phyloP scores from a whole-genome alignment of 441 rosid species.

The Iberis amara region DNA sequence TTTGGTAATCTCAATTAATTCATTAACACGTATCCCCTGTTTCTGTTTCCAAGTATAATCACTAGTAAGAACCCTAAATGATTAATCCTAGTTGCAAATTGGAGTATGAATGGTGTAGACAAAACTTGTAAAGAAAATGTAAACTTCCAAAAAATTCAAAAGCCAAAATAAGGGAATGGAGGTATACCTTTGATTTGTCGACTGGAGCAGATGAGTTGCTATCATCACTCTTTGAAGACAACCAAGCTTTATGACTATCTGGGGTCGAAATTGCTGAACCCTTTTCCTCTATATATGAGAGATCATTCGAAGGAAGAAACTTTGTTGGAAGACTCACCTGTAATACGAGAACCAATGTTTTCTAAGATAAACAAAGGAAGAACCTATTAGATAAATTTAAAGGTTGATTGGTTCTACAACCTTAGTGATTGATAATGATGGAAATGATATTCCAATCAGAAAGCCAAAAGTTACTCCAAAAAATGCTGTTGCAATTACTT shows the following conservation, averaged over 20 bases:
- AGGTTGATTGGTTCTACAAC: slow-evolving; percentile 30
- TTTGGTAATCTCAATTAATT: not conserved
- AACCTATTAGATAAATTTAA: not conserved
- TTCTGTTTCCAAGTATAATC: not conserved
- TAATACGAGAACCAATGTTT: slow-evolving; percentile 19
- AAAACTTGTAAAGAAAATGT: not conserved
- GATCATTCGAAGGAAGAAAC: slow-evolving; percentile 45
- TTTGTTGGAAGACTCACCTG: slow-evolving; percentile 66
- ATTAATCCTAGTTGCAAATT: not conserved
- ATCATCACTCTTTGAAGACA: slow-evolving; percentile 20
- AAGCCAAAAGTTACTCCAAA: slow-evolving; percentile 76
- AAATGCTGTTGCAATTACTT: slow-evolving; percentile 59
- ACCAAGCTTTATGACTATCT: slow-evolving; percentile 36
- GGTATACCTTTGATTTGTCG: slow-evolving; percentile 52
- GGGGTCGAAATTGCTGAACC: slow-evolving; percentile 41
- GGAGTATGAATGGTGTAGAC: not conserved
- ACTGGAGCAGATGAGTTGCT: slow-evolving; percentile 28
- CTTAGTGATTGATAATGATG: slow-evolving; percentile 66
- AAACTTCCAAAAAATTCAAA: too few relatives aligned
- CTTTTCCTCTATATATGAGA: slow-evolving; percentile 39
- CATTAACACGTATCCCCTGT: not conserved
- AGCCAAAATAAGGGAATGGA: slow-evolving; percentile 18
- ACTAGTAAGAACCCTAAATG: not conserved
- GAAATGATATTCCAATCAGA: slow-evolving; percentile 76
- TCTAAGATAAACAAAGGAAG: not conserved